Base-by-base conservation (phyloP, 2,329 filamentous ascomycete genomes). In the Blumeriella jaapii region DNA sequence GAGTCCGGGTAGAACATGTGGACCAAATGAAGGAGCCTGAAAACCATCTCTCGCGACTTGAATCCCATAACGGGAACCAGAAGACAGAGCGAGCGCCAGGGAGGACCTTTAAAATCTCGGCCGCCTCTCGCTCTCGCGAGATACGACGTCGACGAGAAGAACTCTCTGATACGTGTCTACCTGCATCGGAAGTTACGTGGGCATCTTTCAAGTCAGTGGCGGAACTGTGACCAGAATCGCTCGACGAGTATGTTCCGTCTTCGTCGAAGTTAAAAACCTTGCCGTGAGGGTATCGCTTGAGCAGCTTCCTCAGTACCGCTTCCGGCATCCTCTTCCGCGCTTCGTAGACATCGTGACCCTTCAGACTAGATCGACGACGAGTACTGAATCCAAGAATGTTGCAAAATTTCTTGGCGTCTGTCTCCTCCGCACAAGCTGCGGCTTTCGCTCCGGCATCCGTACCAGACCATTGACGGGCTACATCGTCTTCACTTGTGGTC, bases 21-120 rank as follows among this genome's bases (percentile, higher is more conserved):
- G 68, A 69, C 56, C 68, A 71, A 3, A 64, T 52, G 26, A 74
- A 66, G 4, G 62, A 61, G 1, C 62, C 65, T 0, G 66, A 61
- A 39, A 62, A 68, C 62, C 64, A 69, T 8, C 64, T 54, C 22
- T 67, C 59, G 36, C 56, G 58, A 5, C 59, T 53, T 0, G 58
- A 42, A 34, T 68, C 63, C 64, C 65, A 70, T 0, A 70, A 45
- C 0, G 67, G 67, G 1, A 68, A 54, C 25, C 68, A 59, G 0
- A 61, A 61, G 0, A 71, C 55, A 14, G 62, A 67, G 3, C 64
- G 55, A 1, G 65, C 64, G 0, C 56, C 57, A 0, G 64, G 60
- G 5, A 71, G 61, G 0, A 58, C 48, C 2, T 50, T 39, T 0
- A 52, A 39, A 2, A 68, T 50, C 4, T 53, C 34, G 6, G 44